Percentiles rank a stretch among this genome's conserved stretches.
Conservation (phyloP, 2,329 filamentous ascomycete genomes). For the Basipetospora chlamydospora region DNA sequence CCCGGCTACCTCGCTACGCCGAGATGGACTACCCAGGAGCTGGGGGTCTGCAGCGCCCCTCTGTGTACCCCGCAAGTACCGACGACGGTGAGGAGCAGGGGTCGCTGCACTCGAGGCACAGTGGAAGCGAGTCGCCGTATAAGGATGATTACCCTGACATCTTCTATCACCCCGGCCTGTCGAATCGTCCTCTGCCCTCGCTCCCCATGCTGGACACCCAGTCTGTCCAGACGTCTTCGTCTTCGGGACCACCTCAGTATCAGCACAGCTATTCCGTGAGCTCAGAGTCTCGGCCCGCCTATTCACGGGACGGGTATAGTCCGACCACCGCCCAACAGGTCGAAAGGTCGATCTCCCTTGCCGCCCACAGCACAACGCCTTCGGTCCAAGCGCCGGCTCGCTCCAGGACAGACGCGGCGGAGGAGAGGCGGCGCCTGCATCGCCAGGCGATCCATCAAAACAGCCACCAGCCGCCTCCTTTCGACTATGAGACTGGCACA, state of each 20-base stretch:
- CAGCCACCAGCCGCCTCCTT: conserved; percentile 21
- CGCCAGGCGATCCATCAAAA: conserved; percentile 34
- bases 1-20: conserved; percentile 41
- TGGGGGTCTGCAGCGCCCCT: conserved; percentile 63
- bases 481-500: conserved; percentile 42
- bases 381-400: conserved; percentile 68
- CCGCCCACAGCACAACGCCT: conserved; percentile 68
- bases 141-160: conserved; percentile 73
- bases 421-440: conserved; percentile 42
- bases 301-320: neutral
- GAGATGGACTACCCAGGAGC: conserved; percentile 79
- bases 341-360: conserved; percentile 67
- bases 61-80: conserved; percentile 59
- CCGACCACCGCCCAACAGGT: conserved; percentile 3
- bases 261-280: conserved; percentile 36
- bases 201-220: conserved; percentile 38
- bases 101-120: conserved; percentile 40
- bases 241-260: conserved; percentile 24
- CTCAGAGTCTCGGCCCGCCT: conserved; percentile 26
- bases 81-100: conserved; percentile 79
- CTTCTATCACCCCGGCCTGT: conserved; percentile 80
- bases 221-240: conserved; percentile 9
- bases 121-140: conserved; percentile 48
- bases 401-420: conserved; percentile 87
- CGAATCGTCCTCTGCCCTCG: conserved; percentile 47